Evolutionary conservation across 2,329 filamentous ascomycete genomes (phyloP), one percentile per base, ranked within the genome.

Genomic region (Ceratocystis alfenasii): DNA sequence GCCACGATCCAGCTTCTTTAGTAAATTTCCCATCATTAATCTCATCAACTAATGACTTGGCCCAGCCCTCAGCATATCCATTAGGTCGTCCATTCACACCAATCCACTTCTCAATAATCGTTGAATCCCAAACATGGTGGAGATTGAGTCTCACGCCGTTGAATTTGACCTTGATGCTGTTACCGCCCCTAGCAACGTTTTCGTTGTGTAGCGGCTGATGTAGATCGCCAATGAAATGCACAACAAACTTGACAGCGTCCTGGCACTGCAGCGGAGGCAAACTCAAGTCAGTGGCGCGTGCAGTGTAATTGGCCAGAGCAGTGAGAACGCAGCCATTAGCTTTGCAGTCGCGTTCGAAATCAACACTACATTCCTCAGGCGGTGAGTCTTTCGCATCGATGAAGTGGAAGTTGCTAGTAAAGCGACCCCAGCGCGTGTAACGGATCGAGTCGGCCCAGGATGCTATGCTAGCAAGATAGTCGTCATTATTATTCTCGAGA

Each of bases 51-150:
- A 89, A 78, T 65, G 78, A 74, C n/a, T 76, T 75, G 1, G 85
- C 82, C 82, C 85, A 88, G 53, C 72, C 72, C 63, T 76, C 73
- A 1, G 83, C 84, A 59, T 79, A 75, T 4, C 74, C 73, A 67
- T 80, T 83, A 0, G 80, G 73, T 74, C 77, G 73, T 71, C 82
- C 75, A 48, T 77, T 75, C n/a, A 79, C 82, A 1, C 85, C 85
- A 1, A 87, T 76, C 71, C 83, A 75, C 71, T 85, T 82, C 75
- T 88, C 85, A 0, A 83, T 80, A 68, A 90, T 89, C 69, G 81
- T 82, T 64, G 81, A 83, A 72, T 90, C 88, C 87, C 87, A 90
- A 17, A 89, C 82, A 67, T 86, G 80, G 71, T 90, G 88, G 53
- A 90, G 78, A 72, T 90, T 90, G 65, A 82, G 79, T 33, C 77